phyloP scores from a whole-genome alignment of 2,329 filamentous ascomycete genomes.

The Epichloe aotearoae region DNA sequence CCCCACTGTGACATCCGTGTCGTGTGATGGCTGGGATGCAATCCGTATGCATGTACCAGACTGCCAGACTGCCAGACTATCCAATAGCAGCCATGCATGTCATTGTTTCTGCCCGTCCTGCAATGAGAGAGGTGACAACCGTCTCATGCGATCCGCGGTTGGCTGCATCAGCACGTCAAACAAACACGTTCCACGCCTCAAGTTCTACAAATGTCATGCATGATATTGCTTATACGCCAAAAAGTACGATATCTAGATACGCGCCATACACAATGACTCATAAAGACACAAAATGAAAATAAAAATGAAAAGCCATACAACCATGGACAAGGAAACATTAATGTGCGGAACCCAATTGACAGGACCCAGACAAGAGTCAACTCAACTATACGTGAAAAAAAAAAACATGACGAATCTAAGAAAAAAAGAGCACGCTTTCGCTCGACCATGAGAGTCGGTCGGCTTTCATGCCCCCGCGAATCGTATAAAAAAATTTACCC shows the following conservation, averaged over 20 bases:
- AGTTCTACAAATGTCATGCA: background rate
- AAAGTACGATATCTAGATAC: background rate
- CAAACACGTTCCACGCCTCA: background rate
- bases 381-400: background rate
- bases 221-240: background rate
- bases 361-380: background rate
- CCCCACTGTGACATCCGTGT: no score
- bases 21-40: no score
- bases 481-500: constrained; percentile 4
- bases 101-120: no score
- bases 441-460: background rate
- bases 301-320: no score
- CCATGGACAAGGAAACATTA: background rate
- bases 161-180: background rate
- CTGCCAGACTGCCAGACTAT: no score
- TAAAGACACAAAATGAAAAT: background rate
- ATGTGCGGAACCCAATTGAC: background rate
- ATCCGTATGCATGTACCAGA: no score
- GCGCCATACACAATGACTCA: background rate
- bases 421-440: background rate
- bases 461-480: background rate
- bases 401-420: background rate
- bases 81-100: no score
- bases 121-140: background rate
- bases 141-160: background rate